Conservation (phyloP, 768 basidiomycete species). For the Lentinula guzmanii region DNA sequence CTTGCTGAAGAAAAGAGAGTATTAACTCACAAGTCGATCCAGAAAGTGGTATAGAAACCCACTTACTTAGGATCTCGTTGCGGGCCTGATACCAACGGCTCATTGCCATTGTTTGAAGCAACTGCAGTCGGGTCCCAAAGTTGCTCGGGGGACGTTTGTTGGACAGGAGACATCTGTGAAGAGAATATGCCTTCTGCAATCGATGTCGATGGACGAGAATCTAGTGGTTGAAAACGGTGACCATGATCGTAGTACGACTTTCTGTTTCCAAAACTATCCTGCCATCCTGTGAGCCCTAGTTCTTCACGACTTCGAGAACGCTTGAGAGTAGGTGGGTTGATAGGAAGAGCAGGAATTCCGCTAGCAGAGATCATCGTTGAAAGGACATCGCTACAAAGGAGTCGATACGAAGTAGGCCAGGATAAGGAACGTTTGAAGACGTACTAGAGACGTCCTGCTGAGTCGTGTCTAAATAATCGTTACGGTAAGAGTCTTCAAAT, state of each 20-base stretch:
- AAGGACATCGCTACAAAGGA: not conserved
- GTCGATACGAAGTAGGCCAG: not conserved
- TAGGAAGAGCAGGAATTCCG: not conserved
- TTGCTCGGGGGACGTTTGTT: not conserved
- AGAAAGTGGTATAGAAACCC: not conserved
- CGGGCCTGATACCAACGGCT: not conserved
- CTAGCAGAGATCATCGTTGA: not conserved
- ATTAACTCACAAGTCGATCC: not conserved
- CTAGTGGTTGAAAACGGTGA: not conserved
- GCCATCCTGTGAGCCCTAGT: not conserved
- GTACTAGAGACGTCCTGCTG: constrained; percentile 1
- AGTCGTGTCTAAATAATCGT: not conserved
- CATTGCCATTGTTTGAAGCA: not conserved
- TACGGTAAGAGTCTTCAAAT: not conserved
- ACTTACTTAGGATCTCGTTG: not conserved
- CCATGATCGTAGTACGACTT: not conserved
- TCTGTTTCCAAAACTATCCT: not conserved
- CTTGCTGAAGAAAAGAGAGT: not conserved
- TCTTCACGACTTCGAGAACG: not conserved
- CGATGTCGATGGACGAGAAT: not conserved
- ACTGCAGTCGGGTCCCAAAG: not conserved
- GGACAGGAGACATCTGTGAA: not conserved
- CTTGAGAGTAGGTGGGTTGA: not conserved
- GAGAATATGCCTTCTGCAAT: not conserved
- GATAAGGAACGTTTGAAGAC: not conserved